A percentile compares a stretch with the other conserved stretches of the same genome.
phyloP scores from a whole-genome alignment of 805 yeast species.

The Candida jianshihensis region DNA sequence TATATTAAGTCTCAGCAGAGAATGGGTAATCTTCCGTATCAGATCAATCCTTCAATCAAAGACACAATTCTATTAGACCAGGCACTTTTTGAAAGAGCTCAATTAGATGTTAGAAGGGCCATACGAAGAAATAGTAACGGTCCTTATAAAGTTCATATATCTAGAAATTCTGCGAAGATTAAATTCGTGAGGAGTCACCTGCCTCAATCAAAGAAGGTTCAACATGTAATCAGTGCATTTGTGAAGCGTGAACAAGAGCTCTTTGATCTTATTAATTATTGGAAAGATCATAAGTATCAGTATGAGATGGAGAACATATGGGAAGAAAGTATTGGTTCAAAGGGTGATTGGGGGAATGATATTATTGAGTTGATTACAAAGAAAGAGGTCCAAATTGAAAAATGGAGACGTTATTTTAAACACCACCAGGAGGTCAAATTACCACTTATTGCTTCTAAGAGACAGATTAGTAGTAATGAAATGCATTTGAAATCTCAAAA shows the following conservation, averaged over 20 bases:
- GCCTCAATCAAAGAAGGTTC: conserved; percentile 10
- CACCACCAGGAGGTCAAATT: conserved; percentile 13
- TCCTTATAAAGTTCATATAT: conserved; percentile 13
- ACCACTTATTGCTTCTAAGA: conserved; percentile 11
- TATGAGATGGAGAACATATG: conserved; percentile 12
- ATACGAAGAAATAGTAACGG: conserved; percentile 7
- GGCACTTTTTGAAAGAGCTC: conserved; percentile 15
- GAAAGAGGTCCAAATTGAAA: conserved; percentile 5
- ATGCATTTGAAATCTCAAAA: conserved; percentile 20
- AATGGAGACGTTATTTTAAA: conserved; percentile 10
- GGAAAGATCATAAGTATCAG: conserved; percentile 6
- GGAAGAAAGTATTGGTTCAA: conserved; percentile 4
- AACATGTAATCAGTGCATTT: conserved; percentile 10
- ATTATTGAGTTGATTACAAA: conserved; percentile 12
- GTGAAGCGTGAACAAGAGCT: conserved; percentile 9
- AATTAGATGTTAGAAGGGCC: conserved; percentile 6
- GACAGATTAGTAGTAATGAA: conserved; percentile 13
- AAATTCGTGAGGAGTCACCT: conserved; percentile 16
- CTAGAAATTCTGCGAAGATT: conserved; percentile 5
- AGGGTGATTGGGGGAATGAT: conserved; percentile 23
- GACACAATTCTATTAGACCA: conserved; percentile 13
- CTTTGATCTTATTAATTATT: conserved; percentile 7
- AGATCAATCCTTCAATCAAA: conserved; percentile 12
- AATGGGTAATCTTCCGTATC: conserved; percentile 11
- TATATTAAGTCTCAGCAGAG: conserved; percentile 9